Base-by-base conservation (phyloP, 345 rosid genomes). In the Ricinus communis region DNA sequence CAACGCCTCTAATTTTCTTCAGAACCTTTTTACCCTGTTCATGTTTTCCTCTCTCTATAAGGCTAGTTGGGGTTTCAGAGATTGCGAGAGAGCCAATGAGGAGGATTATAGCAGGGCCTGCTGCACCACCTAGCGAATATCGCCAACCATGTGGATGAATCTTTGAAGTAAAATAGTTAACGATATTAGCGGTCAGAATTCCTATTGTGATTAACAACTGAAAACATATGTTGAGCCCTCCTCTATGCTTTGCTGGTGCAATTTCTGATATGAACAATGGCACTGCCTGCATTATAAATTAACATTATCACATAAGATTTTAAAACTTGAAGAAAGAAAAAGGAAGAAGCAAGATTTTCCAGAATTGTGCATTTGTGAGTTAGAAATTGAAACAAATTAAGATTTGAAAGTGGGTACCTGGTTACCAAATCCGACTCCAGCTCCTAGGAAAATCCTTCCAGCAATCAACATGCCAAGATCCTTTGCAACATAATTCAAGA, bases 241-340 rank as follows among this genome's bases (percentile, higher is more conserved):
- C 97, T 74, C 96, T 84, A 58, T 31, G 73, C 43, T 61, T 83
- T 52, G 91, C 46, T 0, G 93, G 97, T 15, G 96, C 84, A 24
- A 91, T 87, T 81, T 91, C 97, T 9, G 97, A 88, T 74, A 91
- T 87, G 71, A 90, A 90, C 68, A 91, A 68, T 18, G 97, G 97
- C 3, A 91, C 90, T 3, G 90, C 81, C 93, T 90, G 90, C 76
- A 67, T 55, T 18, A 69, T 15, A 63, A 56, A 62, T 7, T 5
- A 14, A 31, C 58, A 10, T 54, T 22, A 2, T 41, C 64, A 30
- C 38, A 33, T 50, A 57, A 61, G 24, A 63, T 45, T 19, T 19
- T 70, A 63, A 49, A 30, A 71, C 21, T 70, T 30, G 22, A 46
- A 22, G 13, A 54, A n/a, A n/a, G n/a, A n/a, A n/a, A n/a, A n/a